These are phyloP conservation scores for Eucalyptus erythrocorys DNA, from an alignment of 345 rosid species.

Conservation along the genomic window DNA sequence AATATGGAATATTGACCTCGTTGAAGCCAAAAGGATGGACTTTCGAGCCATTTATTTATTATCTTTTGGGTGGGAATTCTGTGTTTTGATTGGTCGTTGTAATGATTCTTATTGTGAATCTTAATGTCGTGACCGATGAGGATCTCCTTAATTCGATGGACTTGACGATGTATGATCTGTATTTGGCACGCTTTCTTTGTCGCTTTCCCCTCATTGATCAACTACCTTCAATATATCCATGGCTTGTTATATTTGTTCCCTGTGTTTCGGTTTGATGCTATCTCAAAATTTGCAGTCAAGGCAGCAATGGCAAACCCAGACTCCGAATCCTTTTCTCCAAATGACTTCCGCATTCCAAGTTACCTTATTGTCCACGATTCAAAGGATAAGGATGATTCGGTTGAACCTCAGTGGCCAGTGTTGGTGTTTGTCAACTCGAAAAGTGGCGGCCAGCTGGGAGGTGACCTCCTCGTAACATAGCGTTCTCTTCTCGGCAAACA, in stretches of 20 bases:
- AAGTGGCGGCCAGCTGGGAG: conserved; percentile 90
- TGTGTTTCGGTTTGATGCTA: not conserved
- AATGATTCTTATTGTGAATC: not conserved
- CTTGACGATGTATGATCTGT: not conserved
- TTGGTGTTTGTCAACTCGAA: conserved; percentile 77
- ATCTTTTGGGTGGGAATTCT: not conserved
- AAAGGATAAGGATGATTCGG: not conserved
- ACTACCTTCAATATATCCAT: not conserved
- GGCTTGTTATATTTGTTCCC: not conserved
- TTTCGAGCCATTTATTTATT: not conserved
- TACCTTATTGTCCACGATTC: conserved; percentile 40
- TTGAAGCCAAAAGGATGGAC: not conserved
- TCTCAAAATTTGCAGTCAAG: not conserved
- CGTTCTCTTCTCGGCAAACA: conserved; percentile 36
- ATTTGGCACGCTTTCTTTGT: not conserved
- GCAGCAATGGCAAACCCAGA: conserved; percentile 16
- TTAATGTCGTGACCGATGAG: not conserved
- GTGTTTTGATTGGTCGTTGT: not conserved
- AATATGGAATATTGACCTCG: not conserved
- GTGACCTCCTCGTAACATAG: conserved; percentile 57
- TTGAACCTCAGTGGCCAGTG: conserved; percentile 40
- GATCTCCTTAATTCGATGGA: not conserved
- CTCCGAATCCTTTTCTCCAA: conserved; percentile 5
- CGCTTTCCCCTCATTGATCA: not conserved
- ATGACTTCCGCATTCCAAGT: conserved; percentile 42